These are phyloP conservation scores for Aquilaria sinensis DNA, from an alignment of 345 rosid genomes.

Conservation along the genomic window DNA sequence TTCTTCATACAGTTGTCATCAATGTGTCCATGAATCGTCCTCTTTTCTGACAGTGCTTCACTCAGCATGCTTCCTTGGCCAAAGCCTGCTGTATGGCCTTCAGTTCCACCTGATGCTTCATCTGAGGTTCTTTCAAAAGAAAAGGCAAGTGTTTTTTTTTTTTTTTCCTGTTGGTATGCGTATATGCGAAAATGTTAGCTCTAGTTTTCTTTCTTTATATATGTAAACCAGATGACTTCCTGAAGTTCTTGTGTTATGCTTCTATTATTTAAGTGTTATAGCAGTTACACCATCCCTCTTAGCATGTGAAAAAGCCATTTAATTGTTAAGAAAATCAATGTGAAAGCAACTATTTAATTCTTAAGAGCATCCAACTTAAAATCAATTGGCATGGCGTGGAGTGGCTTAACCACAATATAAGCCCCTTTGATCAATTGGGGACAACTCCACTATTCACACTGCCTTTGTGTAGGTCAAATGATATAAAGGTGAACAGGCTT, in stretches of 20 bases:
- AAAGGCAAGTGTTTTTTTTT: conserved; percentile 61
- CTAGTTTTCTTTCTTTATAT: background rate
- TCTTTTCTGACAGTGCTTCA: conserved; percentile 67
- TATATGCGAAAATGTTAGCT: too few relatives aligned
- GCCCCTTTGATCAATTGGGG: too few relatives aligned
- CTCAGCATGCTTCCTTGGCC: conserved; percentile 99
- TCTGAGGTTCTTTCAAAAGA: conserved; percentile 86
- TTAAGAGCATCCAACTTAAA: too few relatives aligned
- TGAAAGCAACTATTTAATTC: too few relatives aligned
- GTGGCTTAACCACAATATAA: too few relatives aligned
- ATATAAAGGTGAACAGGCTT: too few relatives aligned
- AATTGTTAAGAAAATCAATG: too few relatives aligned
- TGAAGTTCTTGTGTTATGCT: background rate
- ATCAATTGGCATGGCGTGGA: too few relatives aligned
- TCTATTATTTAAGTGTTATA: conserved; percentile 5
- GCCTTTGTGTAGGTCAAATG: too few relatives aligned
- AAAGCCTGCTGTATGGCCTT: conserved; percentile 93
- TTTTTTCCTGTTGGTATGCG: background rate
- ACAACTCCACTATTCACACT: too few relatives aligned
- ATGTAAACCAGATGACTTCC: background rate
- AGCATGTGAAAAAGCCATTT: background rate
- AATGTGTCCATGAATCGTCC: too few relatives aligned
- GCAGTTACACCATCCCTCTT: background rate
- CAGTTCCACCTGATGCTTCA: conserved; percentile 75
- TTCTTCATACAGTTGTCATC: too few relatives aligned